Percentiles rank a stretch among this genome's conserved stretches.
These are phyloP conservation scores for Trichocladium uniseriatum DNA, from an alignment of 495 filamentous ascomycete species.

Conservation along the genomic window DNA sequence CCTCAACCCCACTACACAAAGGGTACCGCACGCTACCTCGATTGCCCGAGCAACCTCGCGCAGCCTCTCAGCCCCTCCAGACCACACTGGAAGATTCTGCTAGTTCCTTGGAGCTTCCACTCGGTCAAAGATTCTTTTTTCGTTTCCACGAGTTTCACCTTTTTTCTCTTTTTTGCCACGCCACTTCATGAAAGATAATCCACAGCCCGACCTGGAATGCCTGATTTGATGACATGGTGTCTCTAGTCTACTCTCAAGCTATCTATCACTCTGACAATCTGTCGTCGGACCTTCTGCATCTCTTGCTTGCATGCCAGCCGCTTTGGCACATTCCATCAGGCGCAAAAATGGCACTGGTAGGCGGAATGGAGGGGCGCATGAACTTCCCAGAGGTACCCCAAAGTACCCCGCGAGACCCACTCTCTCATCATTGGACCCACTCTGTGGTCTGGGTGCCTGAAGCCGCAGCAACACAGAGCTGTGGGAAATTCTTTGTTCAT, in stretches of 20 bases:
- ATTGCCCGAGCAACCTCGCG: conserved; percentile 24
- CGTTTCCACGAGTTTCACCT: too few relatives aligned
- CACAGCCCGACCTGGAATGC: too few relatives aligned
- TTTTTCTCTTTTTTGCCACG: too few relatives aligned
- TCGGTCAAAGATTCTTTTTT: too few relatives aligned
- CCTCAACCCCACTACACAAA: conserved; percentile 24
- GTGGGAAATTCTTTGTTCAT: neutral
- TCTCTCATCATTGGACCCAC: neutral
- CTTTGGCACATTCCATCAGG: neutral
- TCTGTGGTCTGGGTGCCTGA: conserved; percentile 19
- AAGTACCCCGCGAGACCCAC: conserved; percentile 18
- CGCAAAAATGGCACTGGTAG: neutral
- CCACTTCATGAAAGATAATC: too few relatives aligned
- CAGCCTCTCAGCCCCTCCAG: conserved; percentile 12
- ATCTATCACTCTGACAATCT: too few relatives aligned
- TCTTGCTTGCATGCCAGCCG: too few relatives aligned
- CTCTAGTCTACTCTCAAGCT: too few relatives aligned
- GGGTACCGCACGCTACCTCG: conserved; percentile 24
- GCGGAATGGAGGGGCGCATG: neutral
- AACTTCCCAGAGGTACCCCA: conserved; percentile 9
- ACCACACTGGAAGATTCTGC: conserved; percentile 24
- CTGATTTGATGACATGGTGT: too few relatives aligned
- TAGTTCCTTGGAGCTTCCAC: neutral
- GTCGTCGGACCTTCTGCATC: too few relatives aligned
- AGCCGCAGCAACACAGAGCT: neutral